Evolutionary conservation across 306 rosid genomes (phyloP).

Genomic region (Acacia acuminata): DNA sequence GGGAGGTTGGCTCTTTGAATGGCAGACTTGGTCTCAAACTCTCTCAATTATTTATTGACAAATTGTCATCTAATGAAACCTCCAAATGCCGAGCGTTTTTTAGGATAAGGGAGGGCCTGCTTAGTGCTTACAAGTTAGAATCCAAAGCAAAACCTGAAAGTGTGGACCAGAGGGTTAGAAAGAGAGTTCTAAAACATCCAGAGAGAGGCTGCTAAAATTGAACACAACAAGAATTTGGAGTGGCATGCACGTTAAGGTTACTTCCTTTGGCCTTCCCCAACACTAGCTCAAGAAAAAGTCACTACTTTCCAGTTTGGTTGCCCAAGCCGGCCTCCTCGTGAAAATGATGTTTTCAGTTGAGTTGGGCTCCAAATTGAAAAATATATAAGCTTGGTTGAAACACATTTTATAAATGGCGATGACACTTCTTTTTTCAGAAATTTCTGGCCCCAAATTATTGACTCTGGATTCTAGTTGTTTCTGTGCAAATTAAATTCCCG

Average conservation of each 20-base stretch:
- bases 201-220: slow-evolving; percentile 29
- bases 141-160: neutral
- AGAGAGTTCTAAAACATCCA: neutral
- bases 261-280: slow-evolving; percentile 19
- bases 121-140: neutral
- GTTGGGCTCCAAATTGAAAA: neutral
- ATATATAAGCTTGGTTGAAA: neutral
- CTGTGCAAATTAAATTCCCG: neutral
- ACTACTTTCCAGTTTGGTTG: slow-evolving; percentile 14
- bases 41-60: neutral
- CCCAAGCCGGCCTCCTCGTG: neutral
- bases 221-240: slow-evolving; percentile 33
- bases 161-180: slow-evolving; percentile 37
- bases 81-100: slow-evolving; percentile 21
- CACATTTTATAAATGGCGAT: neutral
- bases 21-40: slow-evolving; percentile 8
- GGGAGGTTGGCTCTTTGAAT: slow-evolving; percentile 9
- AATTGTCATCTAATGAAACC: neutral
- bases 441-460: neutral
- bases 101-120: neutral
- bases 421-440: neutral
- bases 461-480: neutral
- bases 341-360: neutral
- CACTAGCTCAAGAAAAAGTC: neutral
- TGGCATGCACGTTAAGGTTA: slow-evolving; percentile 36